A percentile compares a stretch with the other conserved stretches of the same genome.
phyloP scores from a whole-genome alignment of 2,329 filamentous ascomycete genomes.

The Neurospora sp. region DNA sequence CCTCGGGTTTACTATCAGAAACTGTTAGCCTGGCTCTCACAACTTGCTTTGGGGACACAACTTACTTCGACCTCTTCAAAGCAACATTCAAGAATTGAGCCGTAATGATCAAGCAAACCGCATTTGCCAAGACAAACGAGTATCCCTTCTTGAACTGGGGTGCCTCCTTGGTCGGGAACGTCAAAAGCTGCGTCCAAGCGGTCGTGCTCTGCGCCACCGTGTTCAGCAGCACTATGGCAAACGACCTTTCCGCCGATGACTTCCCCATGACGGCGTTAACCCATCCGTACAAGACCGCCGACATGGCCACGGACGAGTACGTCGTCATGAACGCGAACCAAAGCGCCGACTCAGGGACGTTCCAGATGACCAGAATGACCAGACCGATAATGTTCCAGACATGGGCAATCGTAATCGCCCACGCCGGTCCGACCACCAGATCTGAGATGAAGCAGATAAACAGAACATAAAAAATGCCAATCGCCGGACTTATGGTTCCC shows the following conservation, averaged over 20 bases:
- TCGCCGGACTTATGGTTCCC: slow-evolving; percentile 38
- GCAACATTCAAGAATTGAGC: slow-evolving; percentile 16
- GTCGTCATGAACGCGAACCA: slow-evolving; percentile 44
- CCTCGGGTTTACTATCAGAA: background rate
- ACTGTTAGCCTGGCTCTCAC: background rate
- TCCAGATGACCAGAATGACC: slow-evolving; percentile 44
- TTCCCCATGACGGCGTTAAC: slow-evolving; percentile 39
- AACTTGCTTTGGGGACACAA: slow-evolving; percentile 3
- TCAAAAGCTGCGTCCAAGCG: slow-evolving; percentile 44
- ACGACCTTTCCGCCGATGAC: slow-evolving; percentile 35
- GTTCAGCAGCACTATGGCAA: slow-evolving; percentile 42
- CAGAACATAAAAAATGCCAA: slow-evolving; percentile 47
- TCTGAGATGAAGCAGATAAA: slow-evolving; percentile 45
- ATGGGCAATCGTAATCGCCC: slow-evolving; percentile 43
- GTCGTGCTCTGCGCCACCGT: slow-evolving; percentile 43
- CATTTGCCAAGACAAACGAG: slow-evolving; percentile 24
- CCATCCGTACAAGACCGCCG: slow-evolving; percentile 46
- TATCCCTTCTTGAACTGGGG: slow-evolving; percentile 34
- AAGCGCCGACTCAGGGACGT: slow-evolving; percentile 41
- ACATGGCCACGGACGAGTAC: slow-evolving; percentile 40
- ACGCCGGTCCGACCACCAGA: slow-evolving; percentile 39
- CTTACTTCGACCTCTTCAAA: slow-evolving; percentile 16
- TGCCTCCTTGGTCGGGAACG: slow-evolving; percentile 36
- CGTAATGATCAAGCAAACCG: slow-evolving; percentile 12
- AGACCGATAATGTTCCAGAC: slow-evolving; percentile 42